Conservation (phyloP, 352 stramenopile species). For the Globisporangium camurandrum region DNA sequence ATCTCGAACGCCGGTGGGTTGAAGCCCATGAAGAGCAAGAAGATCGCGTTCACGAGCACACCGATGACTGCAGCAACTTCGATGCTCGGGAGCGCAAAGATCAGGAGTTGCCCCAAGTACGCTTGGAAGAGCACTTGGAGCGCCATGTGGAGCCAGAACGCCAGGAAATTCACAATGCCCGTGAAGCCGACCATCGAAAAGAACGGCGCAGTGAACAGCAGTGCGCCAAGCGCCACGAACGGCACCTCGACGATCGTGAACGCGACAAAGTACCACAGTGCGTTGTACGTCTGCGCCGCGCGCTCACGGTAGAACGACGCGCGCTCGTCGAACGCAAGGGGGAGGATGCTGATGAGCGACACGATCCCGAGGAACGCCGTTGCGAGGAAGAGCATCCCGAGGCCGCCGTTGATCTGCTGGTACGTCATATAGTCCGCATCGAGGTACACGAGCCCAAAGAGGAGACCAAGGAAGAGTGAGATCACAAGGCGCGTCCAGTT, state of each 20-base stretch:
- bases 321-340: constrained; percentile 59
- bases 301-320: constrained; percentile 83
- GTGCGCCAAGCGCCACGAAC: constrained; percentile 14
- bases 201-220: constrained; percentile 21
- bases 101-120: constrained; percentile 18
- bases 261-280: constrained; percentile 29
- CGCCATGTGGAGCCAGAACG: constrained; percentile 14
- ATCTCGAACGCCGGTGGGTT: constrained; percentile 11
- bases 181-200: constrained; percentile 17
- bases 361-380: constrained; percentile 60
- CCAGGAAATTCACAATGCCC: constrained; percentile 6
- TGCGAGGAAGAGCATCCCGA: constrained; percentile 62
- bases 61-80: constrained; percentile 18
- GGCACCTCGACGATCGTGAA: constrained; percentile 39
- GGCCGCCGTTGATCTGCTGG: constrained; percentile 12
- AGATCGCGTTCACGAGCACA: constrained; percentile 21
- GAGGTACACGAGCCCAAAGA: constrained; percentile 53
- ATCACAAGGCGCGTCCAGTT: constrained; percentile 76
- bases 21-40: constrained; percentile 21
- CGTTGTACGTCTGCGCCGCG: constrained; percentile 62
- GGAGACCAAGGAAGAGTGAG: constrained; percentile 62
- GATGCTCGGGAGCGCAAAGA: constrained; percentile 14
- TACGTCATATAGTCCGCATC: constrained; percentile 16
- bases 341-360: constrained; percentile 44
- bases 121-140: constrained; percentile 15